Percentiles rank a stretch among this genome's conserved stretches.
Conservation (phyloP, 805 yeast species). For the Kodamaea neixiangensis region DNA sequence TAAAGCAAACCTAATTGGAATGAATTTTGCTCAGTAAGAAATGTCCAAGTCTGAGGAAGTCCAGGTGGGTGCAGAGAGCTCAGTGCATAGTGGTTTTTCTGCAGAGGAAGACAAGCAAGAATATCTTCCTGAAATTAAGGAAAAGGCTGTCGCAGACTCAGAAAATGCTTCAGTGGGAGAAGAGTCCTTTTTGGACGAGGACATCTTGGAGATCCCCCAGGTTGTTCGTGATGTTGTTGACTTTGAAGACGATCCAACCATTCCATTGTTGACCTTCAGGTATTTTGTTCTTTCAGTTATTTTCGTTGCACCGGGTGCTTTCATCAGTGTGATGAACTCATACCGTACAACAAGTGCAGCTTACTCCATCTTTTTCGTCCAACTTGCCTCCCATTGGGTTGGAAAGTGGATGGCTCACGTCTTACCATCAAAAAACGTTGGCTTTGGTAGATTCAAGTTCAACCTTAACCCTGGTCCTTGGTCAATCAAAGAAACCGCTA, state of each 20-base stretch:
- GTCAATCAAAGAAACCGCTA: conserved; percentile 52
- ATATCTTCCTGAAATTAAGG: conserved; percentile 11
- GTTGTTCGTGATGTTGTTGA: conserved; percentile 35
- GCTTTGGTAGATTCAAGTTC: conserved; percentile 25
- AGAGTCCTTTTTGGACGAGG: conserved; percentile 13
- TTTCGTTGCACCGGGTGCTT: conserved; percentile 42
- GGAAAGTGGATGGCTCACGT: conserved; percentile 46
- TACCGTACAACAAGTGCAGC: conserved; percentile 45
- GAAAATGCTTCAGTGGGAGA: conserved; percentile 9
- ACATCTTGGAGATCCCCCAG: conserved; percentile 28
- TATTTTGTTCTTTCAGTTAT: conserved; percentile 34
- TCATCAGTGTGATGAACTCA: conserved; percentile 40
- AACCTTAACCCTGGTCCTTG: conserved; percentile 55
- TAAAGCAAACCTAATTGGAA: background rate
- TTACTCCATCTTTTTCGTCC: conserved; percentile 52
- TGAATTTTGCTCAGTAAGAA: background rate
- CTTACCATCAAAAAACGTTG: conserved; percentile 35
- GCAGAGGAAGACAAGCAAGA: background rate
- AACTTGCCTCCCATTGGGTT: conserved; percentile 46
- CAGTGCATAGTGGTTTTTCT: background rate
- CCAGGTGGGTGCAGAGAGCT: background rate
- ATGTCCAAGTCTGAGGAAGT: background rate
- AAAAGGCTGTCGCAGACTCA: conserved; percentile 7
- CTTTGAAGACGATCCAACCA: conserved; percentile 25
- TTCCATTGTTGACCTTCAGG: conserved; percentile 34